Evolutionary conservation across 306 rosid species (phyloP).

Genomic region (Crotalaria pallida): DNA sequence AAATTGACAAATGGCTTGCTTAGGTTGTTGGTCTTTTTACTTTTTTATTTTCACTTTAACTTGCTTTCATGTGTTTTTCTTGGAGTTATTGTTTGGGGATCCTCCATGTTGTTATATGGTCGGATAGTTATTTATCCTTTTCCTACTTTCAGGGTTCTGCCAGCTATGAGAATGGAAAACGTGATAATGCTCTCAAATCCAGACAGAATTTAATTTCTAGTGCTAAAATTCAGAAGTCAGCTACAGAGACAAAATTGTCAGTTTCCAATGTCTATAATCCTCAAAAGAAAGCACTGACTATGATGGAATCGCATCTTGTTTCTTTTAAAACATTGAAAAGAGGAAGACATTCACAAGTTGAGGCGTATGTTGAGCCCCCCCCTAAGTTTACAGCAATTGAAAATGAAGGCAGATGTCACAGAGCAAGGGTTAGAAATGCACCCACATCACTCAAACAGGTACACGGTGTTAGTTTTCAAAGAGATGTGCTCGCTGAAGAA

Average conservation of each 20-base stretch:
- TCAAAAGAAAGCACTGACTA: conserved; percentile 27
- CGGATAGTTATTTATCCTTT: conserved; percentile 19
- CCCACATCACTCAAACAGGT: conserved; percentile 33
- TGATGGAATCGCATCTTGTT: conserved; percentile 31
- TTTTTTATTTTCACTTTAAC: neutral
- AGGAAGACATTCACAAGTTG: conserved; percentile 46
- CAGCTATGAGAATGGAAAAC: conserved; percentile 39
- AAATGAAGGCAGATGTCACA: conserved; percentile 44
- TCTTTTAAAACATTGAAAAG: conserved; percentile 53
- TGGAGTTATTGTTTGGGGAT: neutral
- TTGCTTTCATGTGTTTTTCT: conserved; percentile 14
- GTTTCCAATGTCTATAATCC: conserved; percentile 19
- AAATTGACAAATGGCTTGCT: neutral
- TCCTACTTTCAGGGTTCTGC: conserved; percentile 51
- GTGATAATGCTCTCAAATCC: conserved; percentile 16
- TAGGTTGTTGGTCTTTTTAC: conserved; percentile 5
- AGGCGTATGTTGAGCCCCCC: conserved; percentile 45
- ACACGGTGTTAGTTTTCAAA: conserved; percentile 43
- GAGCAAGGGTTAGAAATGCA: conserved; percentile 37
- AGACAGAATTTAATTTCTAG: conserved; percentile 26
- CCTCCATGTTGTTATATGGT: conserved; percentile 14
- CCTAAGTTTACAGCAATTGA: conserved; percentile 53
- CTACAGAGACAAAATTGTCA: conserved; percentile 32
- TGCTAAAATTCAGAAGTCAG: conserved; percentile 38
- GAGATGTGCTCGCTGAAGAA: conserved; percentile 40